A percentile compares a stretch with the other conserved stretches of the same genome.
Evolutionary conservation across 2,329 filamentous ascomycete genomes (phyloP).

Genomic region (Nemania serpens): DNA sequence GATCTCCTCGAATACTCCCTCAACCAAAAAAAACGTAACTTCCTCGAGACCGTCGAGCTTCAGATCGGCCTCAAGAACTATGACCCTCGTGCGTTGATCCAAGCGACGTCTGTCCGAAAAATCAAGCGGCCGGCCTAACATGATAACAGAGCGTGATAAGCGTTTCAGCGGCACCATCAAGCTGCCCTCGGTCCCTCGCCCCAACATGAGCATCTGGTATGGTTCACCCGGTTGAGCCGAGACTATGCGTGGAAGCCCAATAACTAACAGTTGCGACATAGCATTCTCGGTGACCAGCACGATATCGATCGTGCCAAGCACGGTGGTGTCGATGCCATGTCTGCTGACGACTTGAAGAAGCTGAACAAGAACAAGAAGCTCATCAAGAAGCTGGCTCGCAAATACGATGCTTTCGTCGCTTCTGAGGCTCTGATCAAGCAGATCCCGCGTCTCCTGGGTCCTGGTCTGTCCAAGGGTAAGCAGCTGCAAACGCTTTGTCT

Average conservation of each 20-base stretch:
- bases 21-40: conserved; percentile 97
- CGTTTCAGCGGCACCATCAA: conserved; percentile 99
- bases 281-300: conserved; percentile 76
- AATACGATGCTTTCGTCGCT: conserved; percentile 99
- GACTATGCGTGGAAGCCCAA: background rate
- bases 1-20: conserved; percentile 94
- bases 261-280: conserved; percentile 4
- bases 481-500: background rate
- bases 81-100: conserved; percentile 63
- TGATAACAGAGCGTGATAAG: conserved; percentile 84
- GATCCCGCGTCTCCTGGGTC: conserved; percentile 98
- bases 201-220: conserved; percentile 51
- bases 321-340: conserved; percentile 98
- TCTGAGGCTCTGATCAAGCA: conserved; percentile 99
- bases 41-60: conserved; percentile 89
- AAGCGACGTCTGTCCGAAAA: background rate
- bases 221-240: background rate
- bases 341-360: conserved; percentile 98
- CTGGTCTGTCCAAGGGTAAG: conserved; percentile 94
- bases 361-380: conserved; percentile 99
- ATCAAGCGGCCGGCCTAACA: conserved; percentile 9
- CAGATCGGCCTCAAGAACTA: conserved; percentile 98
- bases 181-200: conserved; percentile 88
- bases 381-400: conserved; percentile 99
- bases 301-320: conserved; percentile 99